phyloP scores from a whole-genome alignment of 176 grass and related monocot genomes.

The Tillandsia fasciculata region DNA sequence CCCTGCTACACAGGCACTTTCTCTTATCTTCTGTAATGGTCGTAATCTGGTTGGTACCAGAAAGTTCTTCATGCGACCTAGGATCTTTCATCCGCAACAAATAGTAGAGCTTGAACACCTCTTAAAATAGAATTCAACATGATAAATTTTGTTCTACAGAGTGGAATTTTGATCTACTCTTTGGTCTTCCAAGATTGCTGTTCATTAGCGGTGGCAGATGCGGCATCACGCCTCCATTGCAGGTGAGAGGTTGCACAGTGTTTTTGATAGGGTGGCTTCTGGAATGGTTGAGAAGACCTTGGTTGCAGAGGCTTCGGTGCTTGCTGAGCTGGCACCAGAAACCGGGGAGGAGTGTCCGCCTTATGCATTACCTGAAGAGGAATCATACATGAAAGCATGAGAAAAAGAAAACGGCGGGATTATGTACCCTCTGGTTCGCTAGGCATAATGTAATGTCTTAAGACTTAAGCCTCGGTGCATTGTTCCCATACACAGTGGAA shows the following conservation, averaged over 20 bases:
- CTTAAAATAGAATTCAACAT: too few species aligned
- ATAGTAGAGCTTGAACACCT: too few species aligned
- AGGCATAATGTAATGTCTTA: not conserved
- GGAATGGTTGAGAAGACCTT: constrained; percentile 14
- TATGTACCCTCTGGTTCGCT: not conserved
- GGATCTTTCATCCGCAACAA: too few species aligned
- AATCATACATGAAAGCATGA: not conserved
- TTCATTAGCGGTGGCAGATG: constrained; percentile 15
- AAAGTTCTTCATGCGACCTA: too few species aligned
- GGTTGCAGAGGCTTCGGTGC: constrained; percentile 22
- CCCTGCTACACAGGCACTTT: too few species aligned
- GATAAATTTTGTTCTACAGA: not conserved
- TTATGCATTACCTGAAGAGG: constrained; percentile 57
- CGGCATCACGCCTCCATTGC: constrained; percentile 63
- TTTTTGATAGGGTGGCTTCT: constrained; percentile 25
- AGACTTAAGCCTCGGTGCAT: not conserved
- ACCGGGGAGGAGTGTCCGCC: constrained; percentile 41
- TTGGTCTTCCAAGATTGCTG: constrained; percentile 8
- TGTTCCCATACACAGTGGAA: too few species aligned
- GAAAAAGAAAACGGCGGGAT: not conserved
- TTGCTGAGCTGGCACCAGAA: constrained; percentile 36
- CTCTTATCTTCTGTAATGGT: too few species aligned
- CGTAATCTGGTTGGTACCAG: too few species aligned
- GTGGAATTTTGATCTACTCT: not conserved
- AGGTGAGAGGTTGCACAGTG: constrained; percentile 30